phyloP scores from a whole-genome alignment of 148 eudicot genomes.

The Polygonum maritimum region DNA sequence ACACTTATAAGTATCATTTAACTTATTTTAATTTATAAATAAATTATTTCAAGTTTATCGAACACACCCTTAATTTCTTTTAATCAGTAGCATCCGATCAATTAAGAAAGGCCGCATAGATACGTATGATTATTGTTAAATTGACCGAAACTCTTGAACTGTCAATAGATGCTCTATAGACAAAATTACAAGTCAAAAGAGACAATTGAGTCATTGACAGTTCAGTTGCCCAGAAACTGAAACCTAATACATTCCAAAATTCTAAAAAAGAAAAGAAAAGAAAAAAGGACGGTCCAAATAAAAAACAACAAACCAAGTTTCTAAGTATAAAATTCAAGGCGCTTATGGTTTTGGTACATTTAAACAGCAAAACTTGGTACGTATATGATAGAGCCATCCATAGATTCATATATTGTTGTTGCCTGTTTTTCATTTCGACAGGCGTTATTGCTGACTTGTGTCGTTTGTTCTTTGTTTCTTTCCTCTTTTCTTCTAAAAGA shows the following conservation, averaged over 20 bases:
- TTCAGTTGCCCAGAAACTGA: neutral
- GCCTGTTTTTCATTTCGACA: neutral
- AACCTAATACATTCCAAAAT: neutral
- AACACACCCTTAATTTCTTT: too few species aligned
- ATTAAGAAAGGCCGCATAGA: too few species aligned
- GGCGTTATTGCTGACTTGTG: too few species aligned
- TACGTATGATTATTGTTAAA: neutral
- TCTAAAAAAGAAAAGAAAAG: neutral
- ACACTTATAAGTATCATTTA: too few species aligned
- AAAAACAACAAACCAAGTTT: neutral
- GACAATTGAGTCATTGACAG: slow-evolving; percentile 1
- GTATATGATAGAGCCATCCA: neutral
- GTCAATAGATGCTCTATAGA: neutral
- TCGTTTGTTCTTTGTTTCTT: too few species aligned
- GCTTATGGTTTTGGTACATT: neutral
- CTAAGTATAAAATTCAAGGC: neutral
- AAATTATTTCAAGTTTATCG: too few species aligned
- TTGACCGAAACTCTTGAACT: neutral
- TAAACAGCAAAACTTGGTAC: neutral
- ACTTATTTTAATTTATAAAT: too few species aligned
- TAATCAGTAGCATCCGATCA: too few species aligned
- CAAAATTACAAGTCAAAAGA: neutral
- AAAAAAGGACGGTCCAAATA: neutral
- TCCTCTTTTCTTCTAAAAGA: too few species aligned
- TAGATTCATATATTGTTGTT: neutral